Conservation (phyloP, 1,139 yeast genomes). For the Komagataea norvegica region DNA sequence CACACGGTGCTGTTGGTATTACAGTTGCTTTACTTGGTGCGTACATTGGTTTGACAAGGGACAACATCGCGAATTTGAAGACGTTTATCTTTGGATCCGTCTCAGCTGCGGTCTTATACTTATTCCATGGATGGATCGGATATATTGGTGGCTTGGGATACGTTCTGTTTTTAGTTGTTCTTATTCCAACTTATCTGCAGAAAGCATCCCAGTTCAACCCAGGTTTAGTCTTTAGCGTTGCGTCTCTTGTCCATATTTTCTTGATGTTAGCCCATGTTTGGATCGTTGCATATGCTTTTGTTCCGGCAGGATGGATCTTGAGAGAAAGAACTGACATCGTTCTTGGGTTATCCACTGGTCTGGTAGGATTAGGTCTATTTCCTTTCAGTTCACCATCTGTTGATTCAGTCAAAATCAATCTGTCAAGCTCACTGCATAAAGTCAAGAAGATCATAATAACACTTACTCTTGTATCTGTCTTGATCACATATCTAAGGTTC, state of each 20-base stretch:
- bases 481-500: slow-evolving; percentile 53
- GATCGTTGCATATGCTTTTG: slow-evolving; percentile 98
- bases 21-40: slow-evolving; percentile 57
- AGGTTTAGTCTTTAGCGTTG: slow-evolving; percentile 51
- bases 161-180: slow-evolving; percentile 55
- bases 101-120: slow-evolving; percentile 41
- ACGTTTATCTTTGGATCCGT: slow-evolving; percentile 15
- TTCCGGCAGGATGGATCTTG: slow-evolving; percentile 84
- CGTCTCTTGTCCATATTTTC: slow-evolving; percentile 51
- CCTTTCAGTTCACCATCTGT: neutral
- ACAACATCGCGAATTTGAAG: slow-evolving; percentile 27
- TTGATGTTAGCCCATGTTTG: slow-evolving; percentile 81
- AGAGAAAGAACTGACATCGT: slow-evolving; percentile 86
- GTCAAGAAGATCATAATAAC: slow-evolving; percentile 18
- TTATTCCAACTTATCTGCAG: slow-evolving; percentile 61
- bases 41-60: slow-evolving; percentile 35
- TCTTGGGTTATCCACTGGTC: slow-evolving; percentile 46
- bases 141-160: slow-evolving; percentile 70
- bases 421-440: slow-evolving; percentile 14
- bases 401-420: slow-evolving; percentile 9
- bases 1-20: slow-evolving; percentile 75
- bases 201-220: slow-evolving; percentile 56
- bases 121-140: slow-evolving; percentile 72
- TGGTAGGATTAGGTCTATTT: slow-evolving; percentile 36
- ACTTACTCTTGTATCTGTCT: slow-evolving; percentile 24